A percentile compares a stretch with the other conserved stretches of the same genome.
These are phyloP conservation scores for Stevia rebaudiana DNA, from an alignment of 140 eudicot genomes.

Conservation along the genomic window DNA sequence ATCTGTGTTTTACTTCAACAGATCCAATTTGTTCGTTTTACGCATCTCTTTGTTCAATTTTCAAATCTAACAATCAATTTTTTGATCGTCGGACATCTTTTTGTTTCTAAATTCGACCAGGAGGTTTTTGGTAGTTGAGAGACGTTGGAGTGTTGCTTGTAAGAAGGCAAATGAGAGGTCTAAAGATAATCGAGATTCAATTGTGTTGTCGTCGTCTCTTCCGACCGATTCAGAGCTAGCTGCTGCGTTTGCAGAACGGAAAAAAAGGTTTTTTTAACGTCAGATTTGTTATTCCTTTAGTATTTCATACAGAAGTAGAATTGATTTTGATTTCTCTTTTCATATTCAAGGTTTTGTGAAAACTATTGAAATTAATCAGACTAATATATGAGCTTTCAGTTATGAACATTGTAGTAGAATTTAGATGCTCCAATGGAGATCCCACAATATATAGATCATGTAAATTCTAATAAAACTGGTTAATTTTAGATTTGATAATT, in stretches of 20 bases:
- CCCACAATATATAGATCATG: neutral
- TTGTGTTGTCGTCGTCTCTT: constrained; percentile 27
- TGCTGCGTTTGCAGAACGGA: constrained; percentile 68
- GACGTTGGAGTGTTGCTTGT: constrained; percentile 83
- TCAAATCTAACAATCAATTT: neutral
- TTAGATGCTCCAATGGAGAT: constrained; percentile 9
- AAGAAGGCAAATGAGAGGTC: constrained; percentile 35
- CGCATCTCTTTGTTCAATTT: constrained; percentile 5
- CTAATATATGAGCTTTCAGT: neutral
- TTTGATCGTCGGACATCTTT: neutral
- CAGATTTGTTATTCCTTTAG: neutral
- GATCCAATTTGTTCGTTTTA: constrained; percentile 21
- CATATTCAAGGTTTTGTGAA: neutral
- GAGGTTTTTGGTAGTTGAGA: constrained; percentile 90
- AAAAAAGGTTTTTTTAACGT: constrained; percentile 42
- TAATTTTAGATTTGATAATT: neutral
- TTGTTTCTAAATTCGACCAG: constrained; percentile 30
- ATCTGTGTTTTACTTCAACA: neutral
- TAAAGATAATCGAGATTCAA: neutral
- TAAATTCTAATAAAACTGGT: neutral
- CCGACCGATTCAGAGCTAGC: constrained; percentile 76
- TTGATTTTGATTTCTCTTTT: neutral
- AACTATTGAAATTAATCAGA: neutral
- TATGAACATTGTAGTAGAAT: neutral
- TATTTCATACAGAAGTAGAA: neutral